Evolutionary conservation across 495 filamentous ascomycete species (phyloP).

Genomic region (Aspergillus bridgeri): DNA sequence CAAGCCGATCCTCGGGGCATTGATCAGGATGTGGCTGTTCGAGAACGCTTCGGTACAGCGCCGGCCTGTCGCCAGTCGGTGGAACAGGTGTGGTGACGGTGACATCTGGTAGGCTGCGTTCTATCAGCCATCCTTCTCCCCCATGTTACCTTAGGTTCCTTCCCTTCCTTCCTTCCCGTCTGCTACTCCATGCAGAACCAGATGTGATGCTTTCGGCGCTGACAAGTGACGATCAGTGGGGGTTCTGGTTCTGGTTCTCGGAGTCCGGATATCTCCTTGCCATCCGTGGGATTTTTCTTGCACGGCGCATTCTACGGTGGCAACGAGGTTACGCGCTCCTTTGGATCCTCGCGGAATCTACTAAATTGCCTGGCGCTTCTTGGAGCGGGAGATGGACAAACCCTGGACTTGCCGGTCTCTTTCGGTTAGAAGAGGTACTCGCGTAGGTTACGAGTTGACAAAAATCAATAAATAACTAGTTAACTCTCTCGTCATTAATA

Average conservation of each 20-base stretch:
- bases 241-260: not conserved
- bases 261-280: not conserved
- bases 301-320: too few relatives aligned
- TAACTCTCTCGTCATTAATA: not conserved
- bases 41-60: not conserved
- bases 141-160: not conserved
- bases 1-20: not conserved
- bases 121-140: not conserved
- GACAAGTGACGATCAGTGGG: not conserved
- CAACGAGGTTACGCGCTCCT: not conserved
- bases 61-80: not conserved
- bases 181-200: not conserved
- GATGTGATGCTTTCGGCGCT: not conserved
- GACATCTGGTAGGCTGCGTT: not conserved
- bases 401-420: not conserved
- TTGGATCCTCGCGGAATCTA: not conserved
- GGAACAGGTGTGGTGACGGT: not conserved
- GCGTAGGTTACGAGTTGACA: not conserved
- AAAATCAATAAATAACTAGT: not conserved
- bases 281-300: not conserved
- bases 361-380: not conserved
- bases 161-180: not conserved
- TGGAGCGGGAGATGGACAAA: not conserved
- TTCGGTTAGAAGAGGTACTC: not conserved
- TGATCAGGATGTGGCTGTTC: not conserved